These are phyloP conservation scores for Hericium coralloides DNA, from an alignment of 768 basidiomycete genomes.

Conservation along the genomic window DNA sequence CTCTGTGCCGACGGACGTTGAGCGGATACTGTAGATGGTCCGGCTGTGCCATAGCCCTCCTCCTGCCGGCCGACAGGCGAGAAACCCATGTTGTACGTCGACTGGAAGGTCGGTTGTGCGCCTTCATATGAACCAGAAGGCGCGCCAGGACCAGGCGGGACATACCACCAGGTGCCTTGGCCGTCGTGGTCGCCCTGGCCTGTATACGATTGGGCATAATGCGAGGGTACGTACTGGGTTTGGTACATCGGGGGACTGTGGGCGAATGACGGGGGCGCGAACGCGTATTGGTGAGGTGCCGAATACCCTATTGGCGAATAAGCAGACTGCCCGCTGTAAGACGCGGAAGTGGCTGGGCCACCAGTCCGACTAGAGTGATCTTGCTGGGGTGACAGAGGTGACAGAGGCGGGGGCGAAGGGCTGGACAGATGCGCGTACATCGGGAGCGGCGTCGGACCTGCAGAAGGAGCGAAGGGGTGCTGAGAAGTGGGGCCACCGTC, in stretches of 20 bases:
- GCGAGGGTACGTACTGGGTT: slow-evolving; percentile 28
- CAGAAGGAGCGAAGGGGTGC: slow-evolving; percentile 17
- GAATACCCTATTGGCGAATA: slow-evolving; percentile 20
- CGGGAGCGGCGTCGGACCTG: slow-evolving; percentile 3
- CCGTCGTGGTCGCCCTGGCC: slow-evolving; percentile 26
- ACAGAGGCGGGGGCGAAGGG: slow-evolving; percentile 16
- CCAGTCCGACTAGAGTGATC: slow-evolving; percentile 3
- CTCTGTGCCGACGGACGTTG: background rate
- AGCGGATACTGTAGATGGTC: slow-evolving; percentile 3
- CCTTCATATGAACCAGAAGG: slow-evolving; percentile 18
- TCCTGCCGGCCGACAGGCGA: slow-evolving; percentile 6
- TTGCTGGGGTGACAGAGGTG: slow-evolving; percentile 4
- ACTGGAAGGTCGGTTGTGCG: slow-evolving; percentile 23
- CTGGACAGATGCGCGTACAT: slow-evolving; percentile 3
- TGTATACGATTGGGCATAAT: slow-evolving; percentile 24
- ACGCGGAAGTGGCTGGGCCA: slow-evolving; percentile 6
- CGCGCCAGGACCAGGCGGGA: slow-evolving; percentile 17
- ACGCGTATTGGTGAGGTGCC: slow-evolving; percentile 27
- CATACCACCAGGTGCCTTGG: slow-evolving; percentile 49
- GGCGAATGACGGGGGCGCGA: slow-evolving; percentile 25
- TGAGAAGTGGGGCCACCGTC: slow-evolving; percentile 22
- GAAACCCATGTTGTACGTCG: slow-evolving; percentile 25
- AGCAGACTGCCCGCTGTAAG: slow-evolving; percentile 6
- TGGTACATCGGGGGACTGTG: slow-evolving; percentile 29
- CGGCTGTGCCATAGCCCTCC: slow-evolving; percentile 3